Conservation (phyloP, 805 yeast genomes). For the Wickerhamiella australiensis region DNA sequence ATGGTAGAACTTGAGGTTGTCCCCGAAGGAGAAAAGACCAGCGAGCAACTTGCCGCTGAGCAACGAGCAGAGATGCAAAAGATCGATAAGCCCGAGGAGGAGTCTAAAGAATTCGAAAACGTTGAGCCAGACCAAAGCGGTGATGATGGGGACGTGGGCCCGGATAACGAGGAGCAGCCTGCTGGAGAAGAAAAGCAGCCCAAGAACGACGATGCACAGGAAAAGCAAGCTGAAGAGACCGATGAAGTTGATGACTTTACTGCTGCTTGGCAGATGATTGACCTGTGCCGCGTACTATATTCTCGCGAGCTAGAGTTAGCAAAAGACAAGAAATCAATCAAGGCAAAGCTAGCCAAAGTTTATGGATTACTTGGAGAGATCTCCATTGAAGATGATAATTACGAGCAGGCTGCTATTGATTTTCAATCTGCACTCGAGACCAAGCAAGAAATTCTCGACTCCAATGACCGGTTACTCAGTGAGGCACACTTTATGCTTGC, state of each 20-base stretch:
- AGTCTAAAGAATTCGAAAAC: conserved; percentile 1
- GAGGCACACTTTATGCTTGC: conserved; percentile 76
- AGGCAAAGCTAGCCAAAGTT: conserved; percentile 54
- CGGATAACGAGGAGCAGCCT: neutral
- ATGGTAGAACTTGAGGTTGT: conserved; percentile 5
- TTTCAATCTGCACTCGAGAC: conserved; percentile 45
- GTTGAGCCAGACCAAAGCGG: neutral
- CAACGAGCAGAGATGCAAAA: neutral
- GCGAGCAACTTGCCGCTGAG: neutral
- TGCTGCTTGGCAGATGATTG: conserved; percentile 78
- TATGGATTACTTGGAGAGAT: conserved; percentile 80
- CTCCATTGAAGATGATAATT: conserved; percentile 73
- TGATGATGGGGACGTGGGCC: neutral
- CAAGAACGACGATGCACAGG: conserved; percentile 14
- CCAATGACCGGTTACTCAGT: conserved; percentile 46
- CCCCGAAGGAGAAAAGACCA: conserved; percentile 2
- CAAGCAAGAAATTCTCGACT: conserved; percentile 40
- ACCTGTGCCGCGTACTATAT: conserved; percentile 57
- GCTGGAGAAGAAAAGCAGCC: conserved; percentile 17
- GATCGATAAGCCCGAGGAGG: neutral
- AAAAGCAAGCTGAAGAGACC: conserved; percentile 20
- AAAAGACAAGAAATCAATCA: conserved; percentile 27
- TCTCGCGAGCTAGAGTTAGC: conserved; percentile 33
- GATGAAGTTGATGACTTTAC: conserved; percentile 61
- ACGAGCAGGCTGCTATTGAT: conserved; percentile 63